These are phyloP conservation scores for Diaporthe australafricana DNA, from an alignment of 2,329 filamentous ascomycete genomes.

Conservation along the genomic window DNA sequence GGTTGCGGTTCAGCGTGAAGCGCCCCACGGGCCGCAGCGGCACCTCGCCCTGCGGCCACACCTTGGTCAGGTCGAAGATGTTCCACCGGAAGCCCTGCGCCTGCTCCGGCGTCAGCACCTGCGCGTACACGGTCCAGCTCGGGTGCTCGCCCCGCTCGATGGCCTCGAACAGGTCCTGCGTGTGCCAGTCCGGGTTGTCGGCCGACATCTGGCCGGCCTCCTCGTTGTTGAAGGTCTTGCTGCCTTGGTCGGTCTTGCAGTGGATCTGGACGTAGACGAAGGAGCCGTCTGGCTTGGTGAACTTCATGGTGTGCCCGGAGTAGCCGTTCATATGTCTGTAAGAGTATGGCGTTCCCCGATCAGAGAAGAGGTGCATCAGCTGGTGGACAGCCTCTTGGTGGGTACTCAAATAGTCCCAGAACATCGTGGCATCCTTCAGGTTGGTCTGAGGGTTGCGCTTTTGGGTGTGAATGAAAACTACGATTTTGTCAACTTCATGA, in stretches of 20 bases:
- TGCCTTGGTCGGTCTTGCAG: constrained; percentile 72
- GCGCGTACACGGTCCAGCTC: constrained; percentile 73
- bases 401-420: constrained; percentile 68
- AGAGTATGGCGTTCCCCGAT: constrained; percentile 74
- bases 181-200: constrained; percentile 72
- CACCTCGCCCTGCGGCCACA: constrained; percentile 73
- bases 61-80: constrained; percentile 77
- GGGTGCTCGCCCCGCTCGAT: constrained; percentile 72
- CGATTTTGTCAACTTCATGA: too few species aligned
- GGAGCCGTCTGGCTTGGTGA: constrained; percentile 72
- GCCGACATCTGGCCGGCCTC: constrained; percentile 65
- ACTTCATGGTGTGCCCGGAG: constrained; percentile 75
- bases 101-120: constrained; percentile 71
- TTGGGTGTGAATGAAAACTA: constrained; percentile 83
- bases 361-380: constrained; percentile 74
- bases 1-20: constrained; percentile 73
- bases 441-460: constrained; percentile 81
- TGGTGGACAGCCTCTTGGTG: constrained; percentile 73
- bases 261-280: constrained; percentile 77
- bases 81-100: constrained; percentile 71
- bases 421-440: constrained; percentile 75
- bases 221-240: constrained; percentile 68
- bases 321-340: constrained; percentile 77
- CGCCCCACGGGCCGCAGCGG: constrained; percentile 71
- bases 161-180: constrained; percentile 72